Base-by-base conservation (phyloP, 176 grass and related monocot genomes). In the Echinochloa phyllopogon region DNA sequence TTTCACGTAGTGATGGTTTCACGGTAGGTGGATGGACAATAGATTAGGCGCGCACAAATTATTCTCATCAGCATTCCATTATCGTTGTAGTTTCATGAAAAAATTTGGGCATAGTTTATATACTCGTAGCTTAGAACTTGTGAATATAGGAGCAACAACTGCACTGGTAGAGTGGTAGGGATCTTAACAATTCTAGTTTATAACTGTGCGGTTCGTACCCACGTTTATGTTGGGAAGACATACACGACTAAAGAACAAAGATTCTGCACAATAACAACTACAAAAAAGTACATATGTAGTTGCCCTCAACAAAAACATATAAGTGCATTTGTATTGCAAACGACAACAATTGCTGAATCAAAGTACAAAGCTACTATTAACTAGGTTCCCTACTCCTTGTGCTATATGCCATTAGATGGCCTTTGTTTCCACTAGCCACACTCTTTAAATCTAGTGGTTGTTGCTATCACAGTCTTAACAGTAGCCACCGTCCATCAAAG, bases 391-490 rank as follows among this genome's bases (percentile, higher is more conserved):
- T 72, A 37, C 12, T 77, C 4, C 63, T 69, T 51, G 8, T 51
- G 13, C 43, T 40, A 2, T 74, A 52, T 61, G 45, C 13, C 5
- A 23, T 65, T 60, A 4, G 40, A 40, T 83, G 71, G 56, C 16
- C 39, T 38, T n/a, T 81, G 3, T 61, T 61, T 40, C 29, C 69
- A 14, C 33, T 75, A 64, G 33, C 12, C 55, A n/a, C 36, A 21
- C 37, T 68, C 15, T 50, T 80, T n/a, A 79, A 12, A 51, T 38
- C 38, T 62, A 84, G 45, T 58, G 5, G 40, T 37, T 61, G 65
- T 70, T 71, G 64, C 27, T 70, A 60, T 61, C 55, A 24, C 3
- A 70, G 51, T 20, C 20, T 41, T 38, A 71, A 11, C 1, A 50
- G 42, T 72, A 62, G 66, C 20, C 11, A 27, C 65, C 16, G 3